Evolutionary conservation across 2,329 filamentous ascomycete genomes (phyloP).

Genomic region (Clarireedia monteithiana): DNA sequence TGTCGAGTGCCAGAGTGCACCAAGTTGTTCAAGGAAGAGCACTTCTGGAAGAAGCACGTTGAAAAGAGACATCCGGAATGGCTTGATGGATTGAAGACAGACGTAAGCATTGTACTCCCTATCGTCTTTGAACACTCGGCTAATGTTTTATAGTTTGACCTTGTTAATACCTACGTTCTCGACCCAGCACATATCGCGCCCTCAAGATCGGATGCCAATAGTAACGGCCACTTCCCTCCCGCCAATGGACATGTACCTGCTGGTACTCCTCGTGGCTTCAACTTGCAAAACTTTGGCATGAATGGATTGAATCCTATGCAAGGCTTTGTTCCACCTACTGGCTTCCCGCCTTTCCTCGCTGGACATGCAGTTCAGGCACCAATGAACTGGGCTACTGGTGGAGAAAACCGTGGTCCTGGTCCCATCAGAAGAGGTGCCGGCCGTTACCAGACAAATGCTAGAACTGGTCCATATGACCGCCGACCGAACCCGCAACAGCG

Average conservation of each 20-base stretch:
- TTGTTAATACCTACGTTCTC: constrained; percentile 90
- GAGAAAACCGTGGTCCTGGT: constrained; percentile 49
- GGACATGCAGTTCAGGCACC: constrained; percentile 33
- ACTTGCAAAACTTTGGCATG: constrained; percentile 64
- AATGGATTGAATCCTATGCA: constrained; percentile 50
- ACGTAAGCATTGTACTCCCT: constrained; percentile 50
- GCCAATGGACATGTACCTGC: constrained; percentile 66
- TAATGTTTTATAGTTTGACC: constrained; percentile 53
- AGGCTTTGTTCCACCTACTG: constrained; percentile 42
- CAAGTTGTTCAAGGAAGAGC: constrained; percentile 93
- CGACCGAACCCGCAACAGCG: constrained; percentile 46
- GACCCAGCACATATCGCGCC: constrained; percentile 93
- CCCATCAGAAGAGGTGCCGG: constrained; percentile 62
- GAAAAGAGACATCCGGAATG: constrained; percentile 93
- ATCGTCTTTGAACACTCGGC: background rate
- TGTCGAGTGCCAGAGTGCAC: constrained; percentile 95
- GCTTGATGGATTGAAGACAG: constrained; percentile 70
- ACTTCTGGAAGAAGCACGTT: constrained; percentile 97
- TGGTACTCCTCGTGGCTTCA: constrained; percentile 89
- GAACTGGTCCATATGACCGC: constrained; percentile 68
- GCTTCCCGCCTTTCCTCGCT: constrained; percentile 48
- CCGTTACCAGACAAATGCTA: constrained; percentile 49
- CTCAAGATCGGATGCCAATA: constrained; percentile 87
- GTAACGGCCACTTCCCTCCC: constrained; percentile 89
- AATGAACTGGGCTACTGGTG: constrained; percentile 41